Base-by-base conservation (phyloP, 2,329 filamentous ascomycete genomes). In the Periconia digitata region DNA sequence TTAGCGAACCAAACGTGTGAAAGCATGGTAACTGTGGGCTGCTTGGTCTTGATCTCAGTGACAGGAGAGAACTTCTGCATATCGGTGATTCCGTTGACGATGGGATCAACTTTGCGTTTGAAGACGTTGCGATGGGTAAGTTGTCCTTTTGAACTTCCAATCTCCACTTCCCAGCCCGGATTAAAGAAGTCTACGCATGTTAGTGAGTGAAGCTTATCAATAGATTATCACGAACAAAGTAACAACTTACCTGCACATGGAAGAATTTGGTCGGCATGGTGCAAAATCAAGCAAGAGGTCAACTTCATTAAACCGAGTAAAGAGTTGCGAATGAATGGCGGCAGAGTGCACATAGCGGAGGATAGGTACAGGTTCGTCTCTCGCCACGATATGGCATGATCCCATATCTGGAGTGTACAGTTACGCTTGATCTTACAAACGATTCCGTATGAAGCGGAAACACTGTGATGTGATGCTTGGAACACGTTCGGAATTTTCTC, bases 71-170 rank as follows among this genome's bases (percentile, higher is more conserved):
- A 85, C 49, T 80, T 80, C 40, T 82, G 80, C 80, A 84, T 85
- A 59, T 85, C 80, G 41, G 79, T 79, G 54, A 85, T 85, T 43
- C 83, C 83, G 58, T 86, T 86, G 54, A 85, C 82, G 29, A 86
- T 81, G 1, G 83, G 83, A 53, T 85, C 82, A 37, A 86, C 80
- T 60, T 84, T 84, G 43, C 81, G 76, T 40, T 72, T 72, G 72
- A 84, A 85, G 8, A 74, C 72, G 49, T 81, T 82, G 50, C 80
- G 77, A 58, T 82, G 81, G 46, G 79, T 77, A 35, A 84, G 73
- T 15, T 73, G 72, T 16, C 82, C 82, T 55, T 83, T 77, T 46
- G 77, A 76, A 12, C 80, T 84, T 34, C 82, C 82, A 21, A 85
- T 79, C 56, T 85, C 82, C 3, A 80, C 74, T 57, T 85, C 82